Evolutionary conservation across 352 stramenopile species (phyloP).

Genomic region (Globisporangium okanoganense): DNA sequence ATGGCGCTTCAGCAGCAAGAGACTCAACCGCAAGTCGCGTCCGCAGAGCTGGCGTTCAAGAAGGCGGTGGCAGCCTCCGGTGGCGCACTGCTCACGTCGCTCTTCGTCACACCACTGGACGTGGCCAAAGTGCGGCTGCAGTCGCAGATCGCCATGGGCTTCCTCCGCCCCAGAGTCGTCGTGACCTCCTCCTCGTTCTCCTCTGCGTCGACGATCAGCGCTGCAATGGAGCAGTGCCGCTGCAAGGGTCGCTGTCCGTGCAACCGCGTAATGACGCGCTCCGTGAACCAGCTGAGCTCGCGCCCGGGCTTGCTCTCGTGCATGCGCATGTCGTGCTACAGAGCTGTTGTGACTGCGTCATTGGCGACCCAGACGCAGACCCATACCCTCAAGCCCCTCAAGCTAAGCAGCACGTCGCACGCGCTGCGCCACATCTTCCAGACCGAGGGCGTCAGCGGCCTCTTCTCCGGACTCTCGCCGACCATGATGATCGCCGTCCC

Average conservation of each 20-base stretch:
- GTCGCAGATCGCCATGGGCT: constrained; percentile 46
- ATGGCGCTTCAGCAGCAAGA: constrained; percentile 5
- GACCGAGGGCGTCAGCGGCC: constrained; percentile 62
- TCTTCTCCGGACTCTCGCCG: constrained; percentile 89
- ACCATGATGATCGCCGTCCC: constrained; percentile 93
- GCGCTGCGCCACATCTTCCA: constrained; percentile 76
- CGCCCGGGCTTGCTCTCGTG: constrained; percentile 22
- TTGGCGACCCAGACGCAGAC: constrained; percentile 11
- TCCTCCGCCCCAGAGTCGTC: constrained; percentile 1
- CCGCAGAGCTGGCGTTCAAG: constrained; percentile 43
- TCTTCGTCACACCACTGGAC: constrained; percentile 84
- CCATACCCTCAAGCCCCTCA: constrained; percentile 7
- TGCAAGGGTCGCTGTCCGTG: constrained; percentile 49
- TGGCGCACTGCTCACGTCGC: constrained; percentile 68
- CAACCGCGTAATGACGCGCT: constrained; percentile 46
- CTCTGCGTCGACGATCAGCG: constrained; percentile 12
- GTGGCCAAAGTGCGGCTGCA: constrained; percentile 82
- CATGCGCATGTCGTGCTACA: constrained; percentile 43
- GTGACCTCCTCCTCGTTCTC: constrained; percentile 3
- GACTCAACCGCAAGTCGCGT: background rate
- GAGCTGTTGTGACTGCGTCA: background rate
- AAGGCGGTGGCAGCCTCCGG: constrained; percentile 67
- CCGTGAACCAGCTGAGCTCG: constrained; percentile 33
- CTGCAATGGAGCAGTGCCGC: constrained; percentile 34
- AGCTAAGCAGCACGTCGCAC: constrained; percentile 53